Base-by-base conservation (phyloP, 177 flowering plant genomes). In the Vitis hybrid region DNA sequence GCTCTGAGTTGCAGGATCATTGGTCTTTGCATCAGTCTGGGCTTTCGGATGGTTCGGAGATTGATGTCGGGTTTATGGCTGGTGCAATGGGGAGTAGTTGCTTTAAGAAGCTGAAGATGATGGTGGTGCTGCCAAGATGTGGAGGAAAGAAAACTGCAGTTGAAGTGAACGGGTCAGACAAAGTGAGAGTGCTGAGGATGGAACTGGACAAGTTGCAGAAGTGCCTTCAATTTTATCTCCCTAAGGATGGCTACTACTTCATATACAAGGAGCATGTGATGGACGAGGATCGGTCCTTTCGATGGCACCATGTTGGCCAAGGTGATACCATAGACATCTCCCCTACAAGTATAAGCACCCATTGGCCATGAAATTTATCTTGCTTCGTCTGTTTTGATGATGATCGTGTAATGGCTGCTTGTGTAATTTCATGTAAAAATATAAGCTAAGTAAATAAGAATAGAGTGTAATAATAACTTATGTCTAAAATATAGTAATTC, bases 251-350 rank as follows among this genome's bases (percentile, higher is more conserved):
- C 8, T 93, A 82, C 56, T 94, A 90, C 68, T 91, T 92, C 69
- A 90, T 94, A 11, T 80, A 73, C 72, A 88, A 83, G 21, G 94
- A 92, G 76, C 87, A 81, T 75, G 92, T 94, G 64, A 89, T 92
- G 97, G 94, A 90, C 6, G 98, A 92, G 10, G 91, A 87, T 61
- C 62, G 85, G 18, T 85, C 92, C 6, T 89, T 90, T 48, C 75
- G 86, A 8, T 91, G 97, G 94, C 92, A 92, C 68, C 81, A 78
- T 7, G 89, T 92, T 13, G 72, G 72, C 1, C 87, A 81, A 17
- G 98, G 93, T 3, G 98, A 94, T 62, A 82, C 82, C 12, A 85
- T 94, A 13, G 94, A 90, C 79, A 85, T 91, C 46, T 90, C 90
- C 75, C 46, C 46, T 4, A 4, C 46, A 40, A 40, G 46, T 40